phyloP scores from a whole-genome alignment of 1,284 basidiomycete genomes.

The Nidula niveotomentosa region DNA sequence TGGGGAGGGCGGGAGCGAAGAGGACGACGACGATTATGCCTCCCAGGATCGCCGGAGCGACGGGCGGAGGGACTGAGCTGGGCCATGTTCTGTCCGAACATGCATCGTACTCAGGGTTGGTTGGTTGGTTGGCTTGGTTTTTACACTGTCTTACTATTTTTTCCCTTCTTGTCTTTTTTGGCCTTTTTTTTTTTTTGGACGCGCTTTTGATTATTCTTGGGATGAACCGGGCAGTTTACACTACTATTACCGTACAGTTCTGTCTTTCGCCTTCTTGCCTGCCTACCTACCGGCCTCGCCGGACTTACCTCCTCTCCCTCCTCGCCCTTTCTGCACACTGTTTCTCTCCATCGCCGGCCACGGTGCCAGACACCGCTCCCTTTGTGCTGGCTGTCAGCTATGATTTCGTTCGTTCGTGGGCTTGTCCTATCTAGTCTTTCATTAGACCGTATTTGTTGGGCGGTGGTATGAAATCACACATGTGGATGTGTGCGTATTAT shows the following conservation, averaged over 20 bases:
- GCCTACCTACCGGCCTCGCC: too few relatives aligned
- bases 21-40: slow-evolving; percentile 21
- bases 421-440: not conserved
- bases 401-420: not conserved
- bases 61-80: not conserved
- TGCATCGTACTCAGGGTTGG: not conserved
- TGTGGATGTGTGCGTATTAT: not conserved
- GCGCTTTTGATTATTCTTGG: too few relatives aligned
- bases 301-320: not conserved
- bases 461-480: not conserved
- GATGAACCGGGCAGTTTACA: too few relatives aligned
- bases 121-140: not conserved
- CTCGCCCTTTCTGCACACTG: not conserved
- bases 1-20: slow-evolving; percentile 23
- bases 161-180: not conserved
- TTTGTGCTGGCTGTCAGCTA: not conserved
- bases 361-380: too few relatives aligned
- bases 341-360: too few relatives aligned
- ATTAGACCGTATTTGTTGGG: not conserved
- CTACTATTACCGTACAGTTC: too few relatives aligned
- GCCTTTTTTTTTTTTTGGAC: not conserved
- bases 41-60: slow-evolving; percentile 19
- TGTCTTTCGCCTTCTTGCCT: too few relatives aligned
- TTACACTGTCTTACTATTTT: not conserved
- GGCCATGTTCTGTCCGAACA: not conserved